phyloP scores from a whole-genome alignment of 2,329 filamentous ascomycete genomes.

The Seiridium cupressi region DNA sequence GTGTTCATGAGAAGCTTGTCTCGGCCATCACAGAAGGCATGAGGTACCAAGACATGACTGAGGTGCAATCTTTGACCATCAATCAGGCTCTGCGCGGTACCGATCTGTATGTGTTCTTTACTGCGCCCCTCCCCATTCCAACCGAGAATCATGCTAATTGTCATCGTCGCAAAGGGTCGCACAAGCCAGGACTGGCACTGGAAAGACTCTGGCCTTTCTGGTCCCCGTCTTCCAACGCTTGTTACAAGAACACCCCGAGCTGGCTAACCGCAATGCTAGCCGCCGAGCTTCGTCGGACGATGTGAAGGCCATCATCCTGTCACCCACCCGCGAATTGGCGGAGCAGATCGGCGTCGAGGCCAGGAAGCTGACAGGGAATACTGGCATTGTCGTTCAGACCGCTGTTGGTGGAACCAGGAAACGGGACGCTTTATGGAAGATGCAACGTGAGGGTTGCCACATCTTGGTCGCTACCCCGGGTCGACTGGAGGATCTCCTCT shows the following conservation, averaged over 20 bases:
- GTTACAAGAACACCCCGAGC: conserved; percentile 58
- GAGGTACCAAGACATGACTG: conserved; percentile 82
- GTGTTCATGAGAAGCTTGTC: conserved; percentile 65
- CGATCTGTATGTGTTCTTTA: conserved; percentile 67
- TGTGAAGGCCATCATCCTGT: conserved; percentile 70
- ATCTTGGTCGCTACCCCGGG: conserved; percentile 89
- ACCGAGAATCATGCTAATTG: not conserved
- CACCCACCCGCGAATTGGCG: conserved; percentile 78
- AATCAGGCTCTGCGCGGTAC: conserved; percentile 73
- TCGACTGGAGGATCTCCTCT: conserved; percentile 77
- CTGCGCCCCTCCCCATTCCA: not conserved
- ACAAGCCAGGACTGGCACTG: conserved; percentile 94
- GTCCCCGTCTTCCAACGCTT: conserved; percentile 82
- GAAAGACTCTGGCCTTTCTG: conserved; percentile 93
- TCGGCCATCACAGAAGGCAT: conserved; percentile 68
- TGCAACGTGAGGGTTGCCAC: conserved; percentile 77
- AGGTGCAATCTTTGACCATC: conserved; percentile 85
- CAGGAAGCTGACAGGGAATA: conserved; percentile 60
- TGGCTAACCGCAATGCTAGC: conserved; percentile 46
- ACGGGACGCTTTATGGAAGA: conserved; percentile 60
- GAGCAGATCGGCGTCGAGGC: conserved; percentile 82
- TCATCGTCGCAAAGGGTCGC: conserved; percentile 59
- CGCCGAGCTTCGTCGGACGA: conserved; percentile 46
- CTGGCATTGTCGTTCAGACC: conserved; percentile 65
- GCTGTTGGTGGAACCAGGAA: conserved; percentile 95